Evolutionary conservation across 805 yeast genomes (phyloP).

Genomic region (Pichia membranifaciens): DNA sequence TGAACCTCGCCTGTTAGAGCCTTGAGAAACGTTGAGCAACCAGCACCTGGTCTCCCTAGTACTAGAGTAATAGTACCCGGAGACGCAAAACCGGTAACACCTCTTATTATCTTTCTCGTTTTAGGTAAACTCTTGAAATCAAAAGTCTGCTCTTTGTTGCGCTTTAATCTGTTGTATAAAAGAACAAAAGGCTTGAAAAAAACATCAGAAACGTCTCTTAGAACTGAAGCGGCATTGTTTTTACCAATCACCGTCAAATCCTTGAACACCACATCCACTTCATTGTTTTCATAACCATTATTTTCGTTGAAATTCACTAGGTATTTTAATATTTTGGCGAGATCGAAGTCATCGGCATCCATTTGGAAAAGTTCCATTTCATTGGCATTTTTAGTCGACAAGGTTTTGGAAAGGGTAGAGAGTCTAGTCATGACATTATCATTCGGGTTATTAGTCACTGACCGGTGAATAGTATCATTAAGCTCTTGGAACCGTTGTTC

Average conservation of each 20-base stretch:
- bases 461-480: slow-evolving; percentile 12
- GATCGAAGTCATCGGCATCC: slow-evolving; percentile 32
- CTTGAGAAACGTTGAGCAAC: slow-evolving; percentile 52
- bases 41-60: slow-evolving; percentile 57
- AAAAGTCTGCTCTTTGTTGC: slow-evolving; percentile 20
- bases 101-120: slow-evolving; percentile 19
- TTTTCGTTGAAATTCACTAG: slow-evolving; percentile 35
- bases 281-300: slow-evolving; percentile 39
- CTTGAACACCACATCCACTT: slow-evolving; percentile 39
- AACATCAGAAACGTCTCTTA: slow-evolving; percentile 42
- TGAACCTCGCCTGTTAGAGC: slow-evolving; percentile 39
- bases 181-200: slow-evolving; percentile 26
- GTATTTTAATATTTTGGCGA: slow-evolving; percentile 32
- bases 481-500: slow-evolving; percentile 7
- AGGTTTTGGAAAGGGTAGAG: slow-evolving; percentile 10
- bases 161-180: slow-evolving; percentile 13
- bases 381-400: slow-evolving; percentile 11
- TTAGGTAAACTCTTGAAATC: slow-evolving; percentile 16
- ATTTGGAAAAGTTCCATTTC: slow-evolving; percentile 15
- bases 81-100: slow-evolving; percentile 24
- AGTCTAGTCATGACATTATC: slow-evolving; percentile 11
- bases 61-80: slow-evolving; percentile 53
- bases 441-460: slow-evolving; percentile 6
- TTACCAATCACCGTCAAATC: slow-evolving; percentile 42
- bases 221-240: slow-evolving; percentile 41